Evolutionary conservation across 164 flowering plant genomes (phyloP), one percentile per base, ranked within the genome.

Genomic region (Liriodendron chinense): DNA sequence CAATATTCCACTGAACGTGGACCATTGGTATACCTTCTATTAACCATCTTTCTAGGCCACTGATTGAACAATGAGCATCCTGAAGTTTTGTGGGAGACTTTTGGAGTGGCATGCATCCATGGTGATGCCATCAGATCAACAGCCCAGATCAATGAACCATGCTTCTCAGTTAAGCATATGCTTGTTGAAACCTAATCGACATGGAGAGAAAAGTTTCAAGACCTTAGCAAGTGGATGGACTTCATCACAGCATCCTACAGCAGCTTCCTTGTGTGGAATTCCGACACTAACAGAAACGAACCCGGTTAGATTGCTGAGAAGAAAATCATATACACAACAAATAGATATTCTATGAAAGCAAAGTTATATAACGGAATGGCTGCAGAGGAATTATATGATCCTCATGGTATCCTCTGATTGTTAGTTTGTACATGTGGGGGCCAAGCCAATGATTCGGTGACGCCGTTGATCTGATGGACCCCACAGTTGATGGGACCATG

Each of bases 201-300:
- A 28, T 26, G 69, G 70, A 64, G 48, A 34, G 49, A 7, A 2
- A 65, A 43, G 25, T 57, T 59, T 72, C 22, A 49, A 43, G 21
- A 87, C 90, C 90, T 87, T 65, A 75, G 87, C 89, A 75, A 86
- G 81, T 18, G 87, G 84, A 83, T 86, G 81, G 43, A 87, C 84
- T 80, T 86, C 89, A 75, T 87, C 87, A 26, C 90, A 87, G 68
- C 72, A 85, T 56, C 47, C 76, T 14, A 78, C 25, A 6, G 74
- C 76, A 47, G 81, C 85, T 82, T 84, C 90, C 82, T 87, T 87
- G 83, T 87, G 82, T 66, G 89, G 90, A 72, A 87, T 79, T 62
- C 84, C 85, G 67, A 82, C 85, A 81, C 86, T 87, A 70, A 53
- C 20, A 53, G 59, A 53, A 53, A 53, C 18, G 20, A 14, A 16